phyloP scores from a whole-genome alignment of 176 grass and related monocot genomes.

The Aegilops longissima region DNA sequence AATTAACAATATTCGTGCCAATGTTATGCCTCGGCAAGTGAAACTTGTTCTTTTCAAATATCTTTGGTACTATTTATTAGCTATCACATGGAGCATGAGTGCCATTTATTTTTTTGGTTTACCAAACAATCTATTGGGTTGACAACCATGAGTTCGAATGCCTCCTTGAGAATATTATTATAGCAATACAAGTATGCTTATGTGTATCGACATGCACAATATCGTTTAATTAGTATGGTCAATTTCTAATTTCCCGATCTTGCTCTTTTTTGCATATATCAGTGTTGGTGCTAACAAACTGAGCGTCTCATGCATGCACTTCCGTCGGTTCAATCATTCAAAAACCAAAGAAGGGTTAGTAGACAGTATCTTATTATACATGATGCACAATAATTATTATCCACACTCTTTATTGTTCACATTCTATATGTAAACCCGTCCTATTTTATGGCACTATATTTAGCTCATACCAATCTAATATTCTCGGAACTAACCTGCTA shows the following conservation, averaged over 20 bases:
- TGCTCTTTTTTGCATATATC: slow-evolving; percentile 22
- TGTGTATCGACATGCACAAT: background rate
- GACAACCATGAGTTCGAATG: background rate
- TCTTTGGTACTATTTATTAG: background rate
- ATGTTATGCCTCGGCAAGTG: background rate
- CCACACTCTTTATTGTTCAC: background rate
- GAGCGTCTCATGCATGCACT: background rate
- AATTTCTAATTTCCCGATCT: background rate
- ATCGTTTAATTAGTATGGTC: background rate
- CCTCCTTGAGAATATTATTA: background rate
- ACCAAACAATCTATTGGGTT: too few species aligned
- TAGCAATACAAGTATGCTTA: background rate
- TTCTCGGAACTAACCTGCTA: background rate
- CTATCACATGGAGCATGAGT: too few species aligned
- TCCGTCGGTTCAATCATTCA: slow-evolving; percentile 49
- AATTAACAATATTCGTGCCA: too few species aligned
- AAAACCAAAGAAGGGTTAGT: slow-evolving; percentile 65
- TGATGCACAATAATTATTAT: background rate
- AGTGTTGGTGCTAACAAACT: slow-evolving; percentile 84
- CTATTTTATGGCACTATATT: background rate
- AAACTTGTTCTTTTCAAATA: background rate
- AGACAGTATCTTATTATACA: background rate
- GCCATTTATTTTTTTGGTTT: too few species aligned
- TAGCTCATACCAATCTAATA: too few species aligned
- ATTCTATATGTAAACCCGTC: background rate